Evolutionary conservation across 306 rosid species (phyloP), one percentile per base, ranked within the genome.

Genomic region (Herpetospermum pedunculosum): DNA sequence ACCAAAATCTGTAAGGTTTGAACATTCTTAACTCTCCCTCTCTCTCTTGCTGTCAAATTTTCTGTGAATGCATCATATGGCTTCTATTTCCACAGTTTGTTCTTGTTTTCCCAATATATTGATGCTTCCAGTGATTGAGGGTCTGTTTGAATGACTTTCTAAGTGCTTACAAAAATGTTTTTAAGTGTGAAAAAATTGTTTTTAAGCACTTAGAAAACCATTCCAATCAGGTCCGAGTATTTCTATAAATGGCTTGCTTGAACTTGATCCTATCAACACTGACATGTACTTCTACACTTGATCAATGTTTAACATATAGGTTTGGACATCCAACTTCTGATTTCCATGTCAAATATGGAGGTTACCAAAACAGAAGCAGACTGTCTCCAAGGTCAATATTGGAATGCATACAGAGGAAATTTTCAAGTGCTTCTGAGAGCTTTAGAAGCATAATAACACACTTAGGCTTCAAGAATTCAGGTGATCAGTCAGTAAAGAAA

Each of bases 1-100:
- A 73, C 64, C 47, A 21, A 85, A 75, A 72, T 83, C 80, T 88
- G 87, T 85, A 48, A 92, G 96, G 98, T 92, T 77, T 47, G 52
- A 40, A 40, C 11, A 65, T 65, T 65, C 72, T 38, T 38, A 65
- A 43, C 73, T 68, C 70, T 37, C 19, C 28, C 35, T 54, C 43
- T 21, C 71, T 65, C 72, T 65, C 72, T 11, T 43, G 32, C 52
- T 67, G 18, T 67, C 52, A 67, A 67, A 21, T 37, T 34, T 19
- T 65, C 32, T 11, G 18, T 23, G 5, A 67, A 40, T 6, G n/a
- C 34, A 40, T 19, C 30, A 30, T 32, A 30, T 60, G 25, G 21
- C 11, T 2, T 37, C 50, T 40, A 9, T 62, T 62, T 34, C 25
- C 68, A 32, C 25, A 34, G 14, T 32, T 34, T 34, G 21, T 44